Conservation (phyloP, 2,329 filamentous ascomycete species). For the Trichoderma hamatum region DNA sequence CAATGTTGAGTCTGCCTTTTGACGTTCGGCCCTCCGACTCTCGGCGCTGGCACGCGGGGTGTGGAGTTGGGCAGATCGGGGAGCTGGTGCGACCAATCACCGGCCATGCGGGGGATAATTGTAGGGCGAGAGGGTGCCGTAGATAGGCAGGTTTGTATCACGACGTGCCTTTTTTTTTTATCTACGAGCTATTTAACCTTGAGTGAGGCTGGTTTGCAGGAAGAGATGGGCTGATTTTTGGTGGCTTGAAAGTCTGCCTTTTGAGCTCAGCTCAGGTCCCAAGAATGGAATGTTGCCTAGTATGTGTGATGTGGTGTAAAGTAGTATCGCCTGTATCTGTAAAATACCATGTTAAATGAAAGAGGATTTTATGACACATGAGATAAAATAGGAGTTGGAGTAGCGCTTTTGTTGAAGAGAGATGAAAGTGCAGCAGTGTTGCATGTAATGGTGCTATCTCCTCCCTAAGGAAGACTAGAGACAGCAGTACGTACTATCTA, state of each 20-base stretch:
- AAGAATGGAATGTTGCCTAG: background rate
- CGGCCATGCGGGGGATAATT: background rate
- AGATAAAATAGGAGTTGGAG: too few relatives aligned
- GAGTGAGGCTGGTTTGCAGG: background rate
- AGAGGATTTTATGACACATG: too few relatives aligned
- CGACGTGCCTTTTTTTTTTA: background rate
- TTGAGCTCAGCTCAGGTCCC: background rate
- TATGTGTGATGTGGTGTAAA: background rate
- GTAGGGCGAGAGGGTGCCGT: constrained; percentile 1
- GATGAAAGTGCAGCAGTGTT: background rate
- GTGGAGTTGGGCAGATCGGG: constrained; percentile 16
- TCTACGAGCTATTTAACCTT: background rate
- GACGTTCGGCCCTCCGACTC: constrained; percentile 10
- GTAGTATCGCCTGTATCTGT: background rate
- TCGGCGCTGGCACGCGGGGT: constrained; percentile 16
- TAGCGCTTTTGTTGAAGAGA: background rate
- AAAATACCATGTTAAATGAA: background rate
- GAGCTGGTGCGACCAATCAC: background rate
- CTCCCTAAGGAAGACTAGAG: background rate
- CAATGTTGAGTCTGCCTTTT: background rate
- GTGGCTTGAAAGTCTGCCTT: background rate
- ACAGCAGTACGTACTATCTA: background rate
- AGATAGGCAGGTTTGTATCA: background rate
- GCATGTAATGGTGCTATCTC: background rate
- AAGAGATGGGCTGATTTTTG: background rate